These are phyloP conservation scores for Lentinula edodes DNA, from an alignment of 768 basidiomycete species.

Conservation along the genomic window DNA sequence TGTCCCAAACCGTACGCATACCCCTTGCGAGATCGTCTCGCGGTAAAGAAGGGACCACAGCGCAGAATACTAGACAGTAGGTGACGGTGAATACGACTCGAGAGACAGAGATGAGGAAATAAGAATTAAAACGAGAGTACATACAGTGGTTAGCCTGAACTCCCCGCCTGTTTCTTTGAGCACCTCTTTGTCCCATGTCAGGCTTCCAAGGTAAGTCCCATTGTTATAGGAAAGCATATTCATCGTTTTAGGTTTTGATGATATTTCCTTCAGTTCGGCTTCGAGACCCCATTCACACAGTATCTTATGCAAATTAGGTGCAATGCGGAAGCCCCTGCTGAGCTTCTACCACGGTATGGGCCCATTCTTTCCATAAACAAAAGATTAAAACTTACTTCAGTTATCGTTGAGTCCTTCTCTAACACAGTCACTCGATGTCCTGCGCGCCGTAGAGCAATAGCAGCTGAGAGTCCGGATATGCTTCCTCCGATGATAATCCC, in stretches of 20 bases:
- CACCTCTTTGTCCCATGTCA: conserved; percentile 48
- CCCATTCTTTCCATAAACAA: too few relatives aligned
- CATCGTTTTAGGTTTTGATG: conserved; percentile 19
- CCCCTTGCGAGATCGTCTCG: conserved; percentile 39
- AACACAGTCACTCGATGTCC: conserved; percentile 53
- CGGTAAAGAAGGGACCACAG: conserved; percentile 44
- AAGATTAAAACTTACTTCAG: not conserved
- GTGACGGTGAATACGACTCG: not conserved
- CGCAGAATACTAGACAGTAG: conserved; percentile 39
- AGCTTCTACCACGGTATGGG: not conserved
- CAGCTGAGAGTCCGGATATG: conserved; percentile 49
- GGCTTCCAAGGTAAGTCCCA: conserved; percentile 42
- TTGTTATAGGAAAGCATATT: conserved; percentile 24
- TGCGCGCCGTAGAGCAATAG: conserved; percentile 44
- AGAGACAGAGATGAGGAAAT: not conserved
- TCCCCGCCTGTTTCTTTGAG: conserved; percentile 38
- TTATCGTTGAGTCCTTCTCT: conserved; percentile 28
- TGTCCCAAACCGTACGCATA: conserved; percentile 29
- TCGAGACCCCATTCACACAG: conserved; percentile 50
- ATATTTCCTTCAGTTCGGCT: conserved; percentile 16
- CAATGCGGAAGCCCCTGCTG: conserved; percentile 20
- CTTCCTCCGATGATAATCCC: conserved; percentile 37
- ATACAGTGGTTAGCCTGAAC: conserved; percentile 30
- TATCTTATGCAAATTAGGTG: conserved; percentile 54
- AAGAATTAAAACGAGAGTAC: conserved; percentile 20